Percentiles rank a stretch among this genome's conserved stretches.
Evolutionary conservation across 352 stramenopile genomes (phyloP).

Genomic region (Aphanomyces astaci): DNA sequence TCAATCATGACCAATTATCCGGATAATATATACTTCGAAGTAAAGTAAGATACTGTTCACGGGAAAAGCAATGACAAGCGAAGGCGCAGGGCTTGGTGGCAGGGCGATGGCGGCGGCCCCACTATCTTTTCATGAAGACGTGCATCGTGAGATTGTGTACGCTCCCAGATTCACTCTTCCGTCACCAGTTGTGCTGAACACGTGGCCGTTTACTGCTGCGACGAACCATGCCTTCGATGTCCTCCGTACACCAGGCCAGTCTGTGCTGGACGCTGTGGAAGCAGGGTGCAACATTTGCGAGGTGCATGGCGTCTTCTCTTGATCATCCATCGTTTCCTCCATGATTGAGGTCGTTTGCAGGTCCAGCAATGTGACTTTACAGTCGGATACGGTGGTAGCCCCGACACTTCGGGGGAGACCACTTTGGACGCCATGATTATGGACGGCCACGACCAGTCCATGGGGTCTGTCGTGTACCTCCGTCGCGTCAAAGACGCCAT

Average conservation of each 20-base stretch:
- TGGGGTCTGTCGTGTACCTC: slow-evolving; percentile 78
- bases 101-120: neutral
- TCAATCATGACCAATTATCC: neutral
- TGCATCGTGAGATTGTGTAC: neutral
- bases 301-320: neutral
- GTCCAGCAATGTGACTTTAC: slow-evolving; percentile 83
- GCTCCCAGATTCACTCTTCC: neutral
- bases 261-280: slow-evolving; percentile 55
- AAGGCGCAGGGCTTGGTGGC: neutral
- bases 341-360: too few species aligned
- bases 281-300: slow-evolving; percentile 71
- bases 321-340: neutral
- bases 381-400: slow-evolving; percentile 82
- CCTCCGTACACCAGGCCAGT: slow-evolving; percentile 22
- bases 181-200: slow-evolving; percentile 64
- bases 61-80: neutral
- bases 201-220: slow-evolving; percentile 70
- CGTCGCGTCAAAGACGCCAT: slow-evolving; percentile 77
- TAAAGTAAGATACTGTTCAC: neutral
- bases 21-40: neutral
- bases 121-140: neutral
- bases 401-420: slow-evolving; percentile 78
- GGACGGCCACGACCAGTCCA: slow-evolving; percentile 72
- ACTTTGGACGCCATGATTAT: slow-evolving; percentile 90
- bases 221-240: slow-evolving; percentile 55